Conservation (phyloP, 208 protist species). For the Acanthamoeba divionensis region DNA sequence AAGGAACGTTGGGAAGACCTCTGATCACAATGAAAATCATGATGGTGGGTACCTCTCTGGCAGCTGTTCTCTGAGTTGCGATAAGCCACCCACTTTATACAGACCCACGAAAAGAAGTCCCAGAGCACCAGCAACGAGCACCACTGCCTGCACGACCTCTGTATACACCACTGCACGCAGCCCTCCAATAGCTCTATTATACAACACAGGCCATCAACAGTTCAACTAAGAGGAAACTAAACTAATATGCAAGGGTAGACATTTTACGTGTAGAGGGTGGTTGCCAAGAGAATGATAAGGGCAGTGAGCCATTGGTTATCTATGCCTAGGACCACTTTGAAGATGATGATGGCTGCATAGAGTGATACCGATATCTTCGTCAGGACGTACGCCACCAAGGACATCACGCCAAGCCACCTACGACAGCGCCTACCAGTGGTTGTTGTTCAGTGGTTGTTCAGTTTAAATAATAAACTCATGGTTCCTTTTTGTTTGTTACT, state of each 20-base stretch:
- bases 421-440: too few species aligned
- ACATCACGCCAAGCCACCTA: slow-evolving; percentile 2
- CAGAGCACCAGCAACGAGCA: slow-evolving; percentile 57
- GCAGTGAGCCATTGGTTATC: slow-evolving; percentile 22
- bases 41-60: slow-evolving; percentile 8
- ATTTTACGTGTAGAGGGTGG: slow-evolving; percentile 16
- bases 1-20: too few species aligned
- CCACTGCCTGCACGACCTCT: slow-evolving; percentile 66
- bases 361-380: slow-evolving; percentile 47
- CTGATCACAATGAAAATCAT: too few species aligned
- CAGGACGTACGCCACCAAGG: slow-evolving; percentile 33
- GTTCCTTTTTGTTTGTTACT: too few species aligned
- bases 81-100: slow-evolving; percentile 56
- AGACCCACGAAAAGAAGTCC: slow-evolving; percentile 41
- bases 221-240: not conserved
- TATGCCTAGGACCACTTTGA: not conserved
- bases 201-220: not conserved
- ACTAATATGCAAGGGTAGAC: not conserved
- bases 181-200: slow-evolving; percentile 51
- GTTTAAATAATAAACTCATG: too few species aligned
- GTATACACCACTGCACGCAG: slow-evolving; percentile 66
- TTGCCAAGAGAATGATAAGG: slow-evolving; percentile 5
- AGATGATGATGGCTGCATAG: slow-evolving; percentile 43
- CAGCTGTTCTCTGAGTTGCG: not conserved
- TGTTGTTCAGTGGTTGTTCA: too few species aligned